phyloP scores from a whole-genome alignment of 2,329 filamentous ascomycete species.

The Ustulina deusta region DNA sequence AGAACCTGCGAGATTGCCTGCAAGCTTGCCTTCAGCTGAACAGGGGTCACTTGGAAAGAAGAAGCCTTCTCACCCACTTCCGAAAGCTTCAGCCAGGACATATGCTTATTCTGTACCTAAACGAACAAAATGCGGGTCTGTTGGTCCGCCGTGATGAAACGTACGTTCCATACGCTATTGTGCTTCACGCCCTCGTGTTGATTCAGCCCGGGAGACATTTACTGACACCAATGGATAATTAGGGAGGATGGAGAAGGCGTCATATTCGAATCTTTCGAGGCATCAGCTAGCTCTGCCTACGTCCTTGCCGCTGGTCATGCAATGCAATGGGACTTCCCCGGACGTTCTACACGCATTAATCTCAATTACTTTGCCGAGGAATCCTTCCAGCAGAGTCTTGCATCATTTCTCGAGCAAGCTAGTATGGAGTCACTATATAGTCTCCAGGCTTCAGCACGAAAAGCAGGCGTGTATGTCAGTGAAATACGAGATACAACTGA shows the following conservation, averaged over 20 bases:
- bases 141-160: slow-evolving; percentile 40
- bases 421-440: slow-evolving; percentile 64
- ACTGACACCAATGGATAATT: not conserved
- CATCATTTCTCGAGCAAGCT: slow-evolving; percentile 67
- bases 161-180: slow-evolving; percentile 24
- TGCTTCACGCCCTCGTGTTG: not conserved
- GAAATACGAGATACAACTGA: slow-evolving; percentile 70
- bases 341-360: slow-evolving; percentile 59
- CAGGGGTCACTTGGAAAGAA: slow-evolving; percentile 41
- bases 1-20: slow-evolving; percentile 34
- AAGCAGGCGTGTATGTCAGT: slow-evolving; percentile 60
- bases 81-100: slow-evolving; percentile 27
- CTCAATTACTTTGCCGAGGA: slow-evolving; percentile 52
- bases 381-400: slow-evolving; percentile 61
- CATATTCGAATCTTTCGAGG: slow-evolving; percentile 69
- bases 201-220: not conserved
- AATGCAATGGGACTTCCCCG: slow-evolving; percentile 68
- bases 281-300: slow-evolving; percentile 60
- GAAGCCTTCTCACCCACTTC: slow-evolving; percentile 36
- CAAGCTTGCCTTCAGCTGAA: slow-evolving; percentile 41
- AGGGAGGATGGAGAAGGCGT: slow-evolving; percentile 49
- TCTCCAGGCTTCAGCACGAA: slow-evolving; percentile 64
- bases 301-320: slow-evolving; percentile 62
- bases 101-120: slow-evolving; percentile 44
- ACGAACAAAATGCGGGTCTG: slow-evolving; percentile 47